A percentile compares a stretch with the other conserved stretches of the same genome.
phyloP scores from a whole-genome alignment of 2,329 filamentous ascomycete species.

The Botrytis fragariae region DNA sequence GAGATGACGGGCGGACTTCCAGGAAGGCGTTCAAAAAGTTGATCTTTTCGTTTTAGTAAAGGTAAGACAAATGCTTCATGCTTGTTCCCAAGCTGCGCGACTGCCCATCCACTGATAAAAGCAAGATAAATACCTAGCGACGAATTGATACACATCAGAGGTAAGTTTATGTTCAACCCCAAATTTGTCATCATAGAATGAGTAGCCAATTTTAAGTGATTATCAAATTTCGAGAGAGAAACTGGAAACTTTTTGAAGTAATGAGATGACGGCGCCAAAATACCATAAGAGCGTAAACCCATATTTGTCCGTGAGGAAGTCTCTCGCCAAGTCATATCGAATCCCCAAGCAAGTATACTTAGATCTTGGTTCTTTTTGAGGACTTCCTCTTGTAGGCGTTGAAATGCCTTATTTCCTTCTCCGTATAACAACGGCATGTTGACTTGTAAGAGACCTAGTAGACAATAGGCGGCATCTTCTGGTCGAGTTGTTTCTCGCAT shows the following conservation, averaged over 20 bases:
- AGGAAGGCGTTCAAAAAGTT: background rate
- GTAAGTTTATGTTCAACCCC: background rate
- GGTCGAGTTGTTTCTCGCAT: conserved; percentile 9
- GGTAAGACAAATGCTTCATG: background rate
- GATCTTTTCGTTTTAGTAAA: background rate
- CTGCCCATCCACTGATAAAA: background rate
- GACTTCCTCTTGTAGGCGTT: conserved; percentile 9
- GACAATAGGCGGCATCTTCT: conserved; percentile 16
- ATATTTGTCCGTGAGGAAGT: background rate
- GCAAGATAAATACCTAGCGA: conserved; percentile 4
- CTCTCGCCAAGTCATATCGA: background rate
- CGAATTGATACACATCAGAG: background rate
- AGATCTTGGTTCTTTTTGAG: conserved; percentile 6
- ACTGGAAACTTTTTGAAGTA: background rate
- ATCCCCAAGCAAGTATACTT: conserved; percentile 16
- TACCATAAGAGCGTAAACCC: background rate
- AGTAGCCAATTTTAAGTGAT: background rate
- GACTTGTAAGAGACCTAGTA: conserved; percentile 11
- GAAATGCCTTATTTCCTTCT: background rate
- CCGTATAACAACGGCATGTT: conserved; percentile 4
- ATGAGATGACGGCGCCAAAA: background rate
- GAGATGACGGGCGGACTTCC: background rate
- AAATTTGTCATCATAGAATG: conserved; percentile 6
- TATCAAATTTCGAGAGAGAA: background rate
- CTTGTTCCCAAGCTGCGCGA: background rate